phyloP scores from a whole-genome alignment of 805 yeast genomes.

The Torulaspora microellipsoides region DNA sequence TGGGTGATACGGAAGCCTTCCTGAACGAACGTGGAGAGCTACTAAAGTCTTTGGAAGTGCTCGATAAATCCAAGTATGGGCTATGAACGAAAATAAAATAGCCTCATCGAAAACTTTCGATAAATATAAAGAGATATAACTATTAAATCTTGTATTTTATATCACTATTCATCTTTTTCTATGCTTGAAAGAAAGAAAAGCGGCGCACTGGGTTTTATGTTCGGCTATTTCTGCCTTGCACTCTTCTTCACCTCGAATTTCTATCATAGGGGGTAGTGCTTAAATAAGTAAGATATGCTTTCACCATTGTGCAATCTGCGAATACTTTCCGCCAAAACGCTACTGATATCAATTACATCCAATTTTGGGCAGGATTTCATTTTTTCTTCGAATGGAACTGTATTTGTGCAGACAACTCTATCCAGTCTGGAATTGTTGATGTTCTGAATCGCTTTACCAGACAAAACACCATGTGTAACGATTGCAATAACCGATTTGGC shows the following conservation, averaged over 20 bases:
- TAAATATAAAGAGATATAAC: no score
- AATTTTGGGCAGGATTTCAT: conserved; percentile 50
- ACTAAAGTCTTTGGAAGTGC: conserved; percentile 46
- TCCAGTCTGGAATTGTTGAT: conserved; percentile 64
- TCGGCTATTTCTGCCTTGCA: not conserved
- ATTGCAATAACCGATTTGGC: conserved; percentile 75
- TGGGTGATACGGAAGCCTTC: conserved; percentile 48
- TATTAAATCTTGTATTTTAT: not conserved
- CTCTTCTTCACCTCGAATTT: not conserved
- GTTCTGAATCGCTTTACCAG: conserved; percentile 69
- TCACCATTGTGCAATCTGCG: conserved; percentile 86
- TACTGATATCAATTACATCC: conserved; percentile 62
- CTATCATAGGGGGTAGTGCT: conserved; percentile 30
- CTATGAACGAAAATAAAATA: conserved; percentile 21
- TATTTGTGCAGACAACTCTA: conserved; percentile 72
- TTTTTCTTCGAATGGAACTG: conserved; percentile 72
- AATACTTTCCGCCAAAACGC: conserved; percentile 74
- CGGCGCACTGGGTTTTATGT: not conserved
- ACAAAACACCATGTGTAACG: conserved; percentile 76
- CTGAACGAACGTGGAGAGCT: conserved; percentile 58
- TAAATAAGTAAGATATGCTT: conserved; percentile 74
- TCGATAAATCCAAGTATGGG: conserved; percentile 48
- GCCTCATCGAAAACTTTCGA: no score
- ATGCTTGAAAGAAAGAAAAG: no score
- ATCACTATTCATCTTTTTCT: not conserved